Conservation (phyloP, 2,329 filamentous ascomycete genomes). For the Talaromyces sp. region DNA sequence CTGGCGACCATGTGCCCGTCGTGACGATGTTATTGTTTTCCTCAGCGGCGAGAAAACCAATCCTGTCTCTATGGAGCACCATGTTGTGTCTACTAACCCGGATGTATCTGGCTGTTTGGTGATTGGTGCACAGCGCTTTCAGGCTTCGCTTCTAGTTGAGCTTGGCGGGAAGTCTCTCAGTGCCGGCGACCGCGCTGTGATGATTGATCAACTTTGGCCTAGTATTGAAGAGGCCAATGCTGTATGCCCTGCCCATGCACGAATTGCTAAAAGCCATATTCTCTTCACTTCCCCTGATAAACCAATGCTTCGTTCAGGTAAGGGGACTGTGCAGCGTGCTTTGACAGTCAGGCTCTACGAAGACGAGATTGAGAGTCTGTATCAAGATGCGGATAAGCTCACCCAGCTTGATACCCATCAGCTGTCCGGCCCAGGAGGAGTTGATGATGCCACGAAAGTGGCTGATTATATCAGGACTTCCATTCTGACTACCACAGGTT, state of each 20-base stretch:
- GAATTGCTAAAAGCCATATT: slow-evolving; percentile 19
- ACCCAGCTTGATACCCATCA: not conserved
- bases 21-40: slow-evolving; percentile 26
- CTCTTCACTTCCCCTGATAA: slow-evolving; percentile 1
- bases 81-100: slow-evolving; percentile 15
- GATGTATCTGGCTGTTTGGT: slow-evolving; percentile 18
- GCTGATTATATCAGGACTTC: not conserved
- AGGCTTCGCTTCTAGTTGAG: slow-evolving; percentile 30
- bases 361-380: slow-evolving; percentile 1
- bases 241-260: not conserved
- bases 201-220: slow-evolving; percentile 33
- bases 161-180: not conserved
- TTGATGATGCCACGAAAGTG: not conserved
- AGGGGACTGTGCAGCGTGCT: slow-evolving; percentile 8
- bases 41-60: slow-evolving; percentile 24
- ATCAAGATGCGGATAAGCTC: not conserved
- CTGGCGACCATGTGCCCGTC: slow-evolving; percentile 20
- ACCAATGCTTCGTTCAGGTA: slow-evolving; percentile 2
- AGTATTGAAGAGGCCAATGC: slow-evolving; percentile 35
- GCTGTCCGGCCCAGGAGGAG: not conserved
- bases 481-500: not conserved
- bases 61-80: slow-evolving; percentile 24
- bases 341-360: not conserved
- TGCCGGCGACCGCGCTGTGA: slow-evolving; percentile 12
- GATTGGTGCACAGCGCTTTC: slow-evolving; percentile 24